Percentiles rank a stretch among this genome's conserved stretches.
Evolutionary conservation across 2,329 filamentous ascomycete genomes (phyloP).

Genomic region (Rhynchosporium secalis): DNA sequence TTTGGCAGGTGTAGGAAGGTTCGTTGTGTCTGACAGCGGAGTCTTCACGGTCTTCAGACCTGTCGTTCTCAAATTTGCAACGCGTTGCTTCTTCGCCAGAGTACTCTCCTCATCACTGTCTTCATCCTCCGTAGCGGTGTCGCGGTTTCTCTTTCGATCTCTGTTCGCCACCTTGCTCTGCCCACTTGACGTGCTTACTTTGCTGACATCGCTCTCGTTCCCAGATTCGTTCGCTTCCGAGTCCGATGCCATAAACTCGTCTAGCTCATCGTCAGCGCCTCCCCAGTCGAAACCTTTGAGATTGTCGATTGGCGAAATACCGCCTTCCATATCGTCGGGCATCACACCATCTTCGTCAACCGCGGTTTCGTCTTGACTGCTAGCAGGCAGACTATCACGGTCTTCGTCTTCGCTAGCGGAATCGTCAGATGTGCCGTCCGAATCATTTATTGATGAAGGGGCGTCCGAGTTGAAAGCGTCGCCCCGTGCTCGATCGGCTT

Average conservation of each 20-base stretch:
- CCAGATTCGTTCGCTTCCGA: conserved; percentile 47
- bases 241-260: conserved; percentile 66
- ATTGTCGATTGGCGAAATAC: conserved; percentile 56
- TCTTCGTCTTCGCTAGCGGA: conserved; percentile 43
- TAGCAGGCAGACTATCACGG: conserved; percentile 34
- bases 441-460: conserved; percentile 45
- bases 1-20: conserved; percentile 45
- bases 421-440: conserved; percentile 41
- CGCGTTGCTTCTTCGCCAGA: conserved; percentile 53
- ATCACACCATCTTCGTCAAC: conserved; percentile 49
- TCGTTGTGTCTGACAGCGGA: conserved; percentile 40
- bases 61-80: conserved; percentile 49
- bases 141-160: conserved; percentile 38
- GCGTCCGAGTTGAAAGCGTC: conserved; percentile 49
- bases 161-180: conserved; percentile 27
- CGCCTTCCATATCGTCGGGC: conserved; percentile 51
- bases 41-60: conserved; percentile 49
- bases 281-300: conserved; percentile 62
- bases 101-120: conserved; percentile 51
- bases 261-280: conserved; percentile 69
- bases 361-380: conserved; percentile 41
- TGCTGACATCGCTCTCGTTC: conserved; percentile 25
- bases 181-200: conserved; percentile 26
- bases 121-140: conserved; percentile 45
- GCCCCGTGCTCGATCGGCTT: conserved; percentile 53